phyloP scores from a whole-genome alignment of 257 asterid genomes.

The Verbascum thapsus region DNA sequence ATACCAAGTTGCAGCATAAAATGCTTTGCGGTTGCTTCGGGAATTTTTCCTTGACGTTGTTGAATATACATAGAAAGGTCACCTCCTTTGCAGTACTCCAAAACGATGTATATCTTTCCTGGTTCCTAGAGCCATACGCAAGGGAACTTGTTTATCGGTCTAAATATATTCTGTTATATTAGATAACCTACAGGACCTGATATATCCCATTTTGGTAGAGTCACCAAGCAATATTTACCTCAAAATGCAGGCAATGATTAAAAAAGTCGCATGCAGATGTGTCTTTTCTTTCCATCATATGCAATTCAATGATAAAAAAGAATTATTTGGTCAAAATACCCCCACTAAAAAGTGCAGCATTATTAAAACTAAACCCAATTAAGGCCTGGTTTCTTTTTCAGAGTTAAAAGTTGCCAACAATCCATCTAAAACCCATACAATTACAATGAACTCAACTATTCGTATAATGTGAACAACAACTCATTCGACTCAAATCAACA shows the following conservation, averaged over 20 bases:
- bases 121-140: conserved; percentile 59
- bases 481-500: too few species aligned
- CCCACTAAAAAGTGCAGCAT: not conserved
- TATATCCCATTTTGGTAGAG: not conserved
- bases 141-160: conserved; percentile 22
- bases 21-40: conserved; percentile 85
- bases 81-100: conserved; percentile 96
- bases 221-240: not conserved
- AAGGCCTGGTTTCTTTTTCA: not conserved
- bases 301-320: conserved; percentile 12
- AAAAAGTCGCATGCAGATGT: not conserved
- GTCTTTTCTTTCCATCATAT: not conserved
- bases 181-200: not conserved
- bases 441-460: too few species aligned
- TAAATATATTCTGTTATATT: not conserved
- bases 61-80: conserved; percentile 82
- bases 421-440: conserved; percentile 12
- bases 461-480: too few species aligned
- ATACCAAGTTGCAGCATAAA: conserved; percentile 93
- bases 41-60: conserved; percentile 66
- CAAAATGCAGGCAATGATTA: conserved; percentile 5
- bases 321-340: conserved; percentile 2
- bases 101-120: conserved; percentile 79
- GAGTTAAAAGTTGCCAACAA: conserved; percentile 8
- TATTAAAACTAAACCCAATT: not conserved